phyloP scores from a whole-genome alignment of 352 stramenopile species.

The Aphanomyces astaci region DNA sequence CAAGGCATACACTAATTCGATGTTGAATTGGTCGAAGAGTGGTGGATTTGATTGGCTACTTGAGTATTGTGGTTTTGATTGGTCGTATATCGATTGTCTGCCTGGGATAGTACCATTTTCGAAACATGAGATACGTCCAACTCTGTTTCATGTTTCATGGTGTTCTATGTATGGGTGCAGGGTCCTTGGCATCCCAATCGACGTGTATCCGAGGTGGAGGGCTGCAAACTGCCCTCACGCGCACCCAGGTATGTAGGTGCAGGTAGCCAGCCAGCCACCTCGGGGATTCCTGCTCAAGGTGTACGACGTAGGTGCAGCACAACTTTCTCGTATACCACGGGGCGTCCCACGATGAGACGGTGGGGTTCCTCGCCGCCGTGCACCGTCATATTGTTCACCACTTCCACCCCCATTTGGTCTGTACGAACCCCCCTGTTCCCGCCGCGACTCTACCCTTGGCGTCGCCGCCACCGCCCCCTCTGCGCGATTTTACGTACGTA shows the following conservation, averaged over 20 bases:
- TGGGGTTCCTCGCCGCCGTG: constrained; percentile 59
- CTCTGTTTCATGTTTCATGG: not conserved
- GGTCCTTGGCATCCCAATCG: constrained; percentile 59
- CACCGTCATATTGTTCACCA: constrained; percentile 51
- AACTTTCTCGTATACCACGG: constrained; percentile 78
- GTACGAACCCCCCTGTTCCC: constrained; percentile 29
- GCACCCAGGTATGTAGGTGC: constrained; percentile 35
- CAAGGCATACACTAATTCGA: no score
- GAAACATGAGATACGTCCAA: no score
- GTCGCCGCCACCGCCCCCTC: not conserved
- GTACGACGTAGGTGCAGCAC: constrained; percentile 39
- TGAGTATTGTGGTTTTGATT: no score
- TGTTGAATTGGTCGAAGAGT: no score
- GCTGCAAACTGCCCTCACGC: constrained; percentile 63
- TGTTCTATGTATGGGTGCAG: not conserved
- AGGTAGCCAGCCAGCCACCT: not conserved
- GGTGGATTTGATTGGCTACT: no score
- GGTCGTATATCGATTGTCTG: no score
- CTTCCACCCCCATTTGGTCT: constrained; percentile 34
- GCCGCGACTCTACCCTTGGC: no score
- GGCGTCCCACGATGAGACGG: constrained; percentile 66
- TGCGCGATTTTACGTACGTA: constrained; percentile 14
- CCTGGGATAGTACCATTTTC: no score
- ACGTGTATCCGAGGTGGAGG: constrained; percentile 42
- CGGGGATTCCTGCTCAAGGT: not conserved